Percentiles rank a stretch among this genome's conserved stretches.
phyloP scores from a whole-genome alignment of 805 yeast genomes.

The Kluyveromyces aestuarii region DNA sequence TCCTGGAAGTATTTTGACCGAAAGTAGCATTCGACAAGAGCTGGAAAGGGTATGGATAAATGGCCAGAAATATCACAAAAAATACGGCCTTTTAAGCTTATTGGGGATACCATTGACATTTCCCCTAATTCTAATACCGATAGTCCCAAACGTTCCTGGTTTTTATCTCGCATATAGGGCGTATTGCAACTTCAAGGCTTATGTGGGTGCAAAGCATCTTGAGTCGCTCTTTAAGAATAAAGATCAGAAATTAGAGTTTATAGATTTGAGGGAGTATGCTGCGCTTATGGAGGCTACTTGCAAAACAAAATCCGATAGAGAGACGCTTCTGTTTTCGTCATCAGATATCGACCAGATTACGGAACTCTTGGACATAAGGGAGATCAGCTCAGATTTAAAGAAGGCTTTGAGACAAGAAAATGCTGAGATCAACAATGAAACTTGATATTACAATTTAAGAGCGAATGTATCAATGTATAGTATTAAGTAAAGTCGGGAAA shows the following conservation, averaged over 20 bases:
- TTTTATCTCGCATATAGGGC: slow-evolving; percentile 73
- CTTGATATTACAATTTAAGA: neutral
- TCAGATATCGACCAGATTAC: slow-evolving; percentile 39
- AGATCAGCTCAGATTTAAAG: slow-evolving; percentile 34
- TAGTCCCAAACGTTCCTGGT: slow-evolving; percentile 90
- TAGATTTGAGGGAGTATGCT: slow-evolving; percentile 26
- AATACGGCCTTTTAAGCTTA: slow-evolving; percentile 43
- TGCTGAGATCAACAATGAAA: neutral
- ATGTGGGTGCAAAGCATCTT: slow-evolving; percentile 63
- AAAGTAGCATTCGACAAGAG: slow-evolving; percentile 28
- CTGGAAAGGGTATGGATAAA: slow-evolving; percentile 34
- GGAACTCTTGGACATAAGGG: slow-evolving; percentile 36
- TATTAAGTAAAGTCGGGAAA: no score
- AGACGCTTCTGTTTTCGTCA: slow-evolving; percentile 36
- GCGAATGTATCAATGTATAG: no score
- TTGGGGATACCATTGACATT: slow-evolving; percentile 65
- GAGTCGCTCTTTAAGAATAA: slow-evolving; percentile 40
- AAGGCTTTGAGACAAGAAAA: slow-evolving; percentile 50
- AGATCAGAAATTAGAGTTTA: slow-evolving; percentile 31
- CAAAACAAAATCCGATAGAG: slow-evolving; percentile 8
- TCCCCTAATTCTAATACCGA: slow-evolving; percentile 74
- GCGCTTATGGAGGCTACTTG: slow-evolving; percentile 10
- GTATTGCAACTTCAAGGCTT: slow-evolving; percentile 78
- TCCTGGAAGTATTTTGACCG: slow-evolving; percentile 34
- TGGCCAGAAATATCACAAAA: slow-evolving; percentile 46